These are phyloP conservation scores for Aspergillus pseudotamarii DNA, from an alignment of 2,329 filamentous ascomycete species.

Conservation along the genomic window DNA sequence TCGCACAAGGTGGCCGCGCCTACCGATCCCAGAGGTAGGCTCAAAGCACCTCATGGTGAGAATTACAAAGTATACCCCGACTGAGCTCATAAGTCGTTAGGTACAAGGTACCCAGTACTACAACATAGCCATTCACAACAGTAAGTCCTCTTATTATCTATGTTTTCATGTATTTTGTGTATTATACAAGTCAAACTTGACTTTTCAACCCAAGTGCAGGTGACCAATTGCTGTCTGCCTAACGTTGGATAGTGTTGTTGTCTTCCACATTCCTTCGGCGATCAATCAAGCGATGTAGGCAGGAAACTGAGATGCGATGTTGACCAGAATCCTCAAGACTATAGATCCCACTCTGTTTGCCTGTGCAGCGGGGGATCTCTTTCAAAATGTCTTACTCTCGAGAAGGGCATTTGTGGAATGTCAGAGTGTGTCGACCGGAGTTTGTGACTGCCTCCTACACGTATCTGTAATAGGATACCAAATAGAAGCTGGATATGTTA, in stretches of 20 bases:
- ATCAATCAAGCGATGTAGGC: not conserved
- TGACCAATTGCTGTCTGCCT: not conserved
- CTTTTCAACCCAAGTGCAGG: not conserved
- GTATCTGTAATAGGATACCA: conserved; percentile 14
- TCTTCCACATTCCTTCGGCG: not conserved
- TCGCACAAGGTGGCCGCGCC: conserved; percentile 51
- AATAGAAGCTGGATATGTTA: conserved; percentile 11
- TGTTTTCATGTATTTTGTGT: not conserved
- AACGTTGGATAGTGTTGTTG: not conserved
- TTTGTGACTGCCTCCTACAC: conserved; percentile 6
- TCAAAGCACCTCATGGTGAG: no score
- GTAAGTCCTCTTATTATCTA: not conserved
- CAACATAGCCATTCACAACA: not conserved
- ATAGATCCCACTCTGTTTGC: not conserved
- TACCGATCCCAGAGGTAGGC: conserved; percentile 32
- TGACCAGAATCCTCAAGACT: not conserved
- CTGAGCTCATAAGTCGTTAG: not conserved
- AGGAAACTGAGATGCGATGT: not conserved
- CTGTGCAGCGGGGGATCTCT: not conserved
- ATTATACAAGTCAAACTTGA: not conserved
- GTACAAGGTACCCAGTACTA: not conserved
- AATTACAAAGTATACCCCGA: not conserved
- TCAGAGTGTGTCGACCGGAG: not conserved
- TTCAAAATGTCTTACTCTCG: no score
- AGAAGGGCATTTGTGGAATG: not conserved